These are phyloP conservation scores for Venustampulla echinocandica DNA, from an alignment of 495 filamentous ascomycete genomes.

Conservation along the genomic window DNA sequence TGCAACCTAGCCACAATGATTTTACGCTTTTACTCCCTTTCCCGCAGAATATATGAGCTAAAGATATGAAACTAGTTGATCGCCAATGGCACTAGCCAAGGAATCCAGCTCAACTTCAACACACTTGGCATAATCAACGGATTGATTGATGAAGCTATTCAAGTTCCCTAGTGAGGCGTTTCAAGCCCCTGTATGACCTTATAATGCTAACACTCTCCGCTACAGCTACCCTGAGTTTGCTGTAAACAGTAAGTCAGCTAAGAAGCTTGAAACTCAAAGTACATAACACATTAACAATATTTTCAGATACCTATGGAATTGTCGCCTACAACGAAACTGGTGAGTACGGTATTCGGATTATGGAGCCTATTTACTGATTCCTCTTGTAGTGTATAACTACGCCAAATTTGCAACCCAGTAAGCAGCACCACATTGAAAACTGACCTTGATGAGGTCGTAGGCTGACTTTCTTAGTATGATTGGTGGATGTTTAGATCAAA, in stretches of 20 bases:
- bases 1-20: too few species aligned
- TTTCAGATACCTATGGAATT: conserved; percentile 11
- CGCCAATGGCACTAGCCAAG: conserved; percentile 23
- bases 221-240: conserved; percentile 25
- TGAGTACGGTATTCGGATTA: too few species aligned
- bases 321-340: conserved; percentile 34
- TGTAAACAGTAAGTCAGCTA: background rate
- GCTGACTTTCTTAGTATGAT: background rate
- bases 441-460: background rate
- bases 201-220: conserved; percentile 39
- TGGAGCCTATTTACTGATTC: too few species aligned
- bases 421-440: background rate
- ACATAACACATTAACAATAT: background rate
- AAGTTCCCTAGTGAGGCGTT: conserved; percentile 17
- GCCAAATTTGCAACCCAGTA: conserved; percentile 8
- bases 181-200: conserved; percentile 29
- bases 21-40: too few species aligned
- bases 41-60: background rate
- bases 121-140: conserved; percentile 49
- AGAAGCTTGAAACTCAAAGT: background rate
- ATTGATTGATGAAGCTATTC: conserved; percentile 39
- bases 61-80: conserved; percentile 13
- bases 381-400: conserved; percentile 5
- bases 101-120: conserved; percentile 31
- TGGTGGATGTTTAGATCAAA: conserved; percentile 5